Percentiles rank a stretch among this genome's conserved stretches.
Conservation (phyloP, 768 basidiomycete species). For the Trametopsis cervina region DNA sequence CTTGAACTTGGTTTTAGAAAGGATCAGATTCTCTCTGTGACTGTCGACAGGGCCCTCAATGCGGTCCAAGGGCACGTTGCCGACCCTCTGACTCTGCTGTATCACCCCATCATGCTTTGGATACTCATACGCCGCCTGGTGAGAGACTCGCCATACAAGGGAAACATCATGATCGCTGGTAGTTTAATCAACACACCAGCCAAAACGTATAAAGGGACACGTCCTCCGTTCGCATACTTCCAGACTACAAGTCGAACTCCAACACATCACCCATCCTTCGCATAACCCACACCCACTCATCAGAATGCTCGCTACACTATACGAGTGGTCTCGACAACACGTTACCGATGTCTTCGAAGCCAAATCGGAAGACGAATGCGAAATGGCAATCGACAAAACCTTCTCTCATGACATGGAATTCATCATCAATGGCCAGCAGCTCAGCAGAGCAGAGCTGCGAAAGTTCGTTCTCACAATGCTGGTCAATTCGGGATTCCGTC, state of each 20-base stretch:
- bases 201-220: not conserved
- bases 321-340: constrained; percentile 44
- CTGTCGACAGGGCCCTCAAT: too few species aligned
- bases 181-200: too few species aligned
- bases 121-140: not conserved
- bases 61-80: constrained; percentile 3
- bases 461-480: constrained; percentile 38
- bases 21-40: too few species aligned
- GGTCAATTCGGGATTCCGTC: constrained; percentile 28
- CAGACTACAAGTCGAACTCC: not conserved
- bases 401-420: constrained; percentile 36
- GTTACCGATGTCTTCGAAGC: constrained; percentile 47
- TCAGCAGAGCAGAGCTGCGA: constrained; percentile 34
- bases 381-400: constrained; percentile 37
- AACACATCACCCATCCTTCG: not conserved
- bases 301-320: constrained; percentile 32
- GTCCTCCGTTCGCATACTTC: not conserved
- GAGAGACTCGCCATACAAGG: not conserved
- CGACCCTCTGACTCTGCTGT: not conserved
- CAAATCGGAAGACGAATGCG: constrained; percentile 33
- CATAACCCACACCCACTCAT: not conserved
- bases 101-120: not conserved
- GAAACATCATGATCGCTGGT: not conserved
- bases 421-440: constrained; percentile 36
- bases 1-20: too few species aligned